Evolutionary conservation across 441 rosid species (phyloP).

Genomic region (Adansonia rubrostipa): DNA sequence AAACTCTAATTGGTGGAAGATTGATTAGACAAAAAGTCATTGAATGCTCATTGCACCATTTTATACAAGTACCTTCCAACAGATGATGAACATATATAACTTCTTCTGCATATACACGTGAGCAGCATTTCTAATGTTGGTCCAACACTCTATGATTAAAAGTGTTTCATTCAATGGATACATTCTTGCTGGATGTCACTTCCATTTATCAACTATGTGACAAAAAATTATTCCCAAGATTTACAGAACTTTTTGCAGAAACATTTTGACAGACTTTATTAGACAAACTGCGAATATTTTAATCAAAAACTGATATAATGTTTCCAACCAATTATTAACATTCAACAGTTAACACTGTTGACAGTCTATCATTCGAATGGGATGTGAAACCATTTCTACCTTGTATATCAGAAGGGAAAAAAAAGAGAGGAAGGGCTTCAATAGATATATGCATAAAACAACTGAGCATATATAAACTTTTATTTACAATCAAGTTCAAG

Average conservation of each 20-base stretch:
- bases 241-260: background rate
- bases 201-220: background rate
- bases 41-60: background rate
- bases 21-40: background rate
- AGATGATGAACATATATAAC: background rate
- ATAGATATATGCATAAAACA: conserved; percentile 7
- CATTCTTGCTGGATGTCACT: background rate
- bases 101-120: background rate
- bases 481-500: background rate
- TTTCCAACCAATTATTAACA: background rate
- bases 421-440: background rate
- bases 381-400: background rate
- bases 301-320: background rate
- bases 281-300: background rate
- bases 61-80: background rate
- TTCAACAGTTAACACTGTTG: background rate
- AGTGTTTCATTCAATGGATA: background rate
- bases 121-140: background rate
- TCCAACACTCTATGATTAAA: background rate
- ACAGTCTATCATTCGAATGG: background rate
- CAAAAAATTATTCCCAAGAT: background rate
- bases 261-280: background rate
- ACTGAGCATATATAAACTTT: background rate
- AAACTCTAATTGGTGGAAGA: background rate
- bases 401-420: background rate